Conservation (phyloP, 2,329 filamentous ascomycete species). For the Penicillium sp. region DNA sequence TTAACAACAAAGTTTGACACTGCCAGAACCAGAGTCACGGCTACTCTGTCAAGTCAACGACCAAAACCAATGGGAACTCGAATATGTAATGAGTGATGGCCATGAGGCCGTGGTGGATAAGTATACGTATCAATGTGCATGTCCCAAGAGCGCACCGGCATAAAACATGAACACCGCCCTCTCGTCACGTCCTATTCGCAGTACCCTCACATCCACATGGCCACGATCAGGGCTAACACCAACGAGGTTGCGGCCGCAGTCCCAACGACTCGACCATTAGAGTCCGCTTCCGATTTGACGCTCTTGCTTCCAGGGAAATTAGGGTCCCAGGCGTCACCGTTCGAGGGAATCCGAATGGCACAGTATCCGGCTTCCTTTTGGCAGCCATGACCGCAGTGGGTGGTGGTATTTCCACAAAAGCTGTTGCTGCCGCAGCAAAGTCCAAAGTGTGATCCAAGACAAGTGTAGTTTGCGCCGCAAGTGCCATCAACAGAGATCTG, state of each 20-base stretch:
- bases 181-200: not conserved
- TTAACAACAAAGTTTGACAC: not conserved
- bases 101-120: not conserved
- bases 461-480: conserved; percentile 38
- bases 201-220: conserved; percentile 21
- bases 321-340: conserved; percentile 24
- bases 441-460: conserved; percentile 37
- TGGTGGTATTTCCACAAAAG: conserved; percentile 34
- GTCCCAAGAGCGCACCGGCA: not conserved
- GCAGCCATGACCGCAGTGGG: conserved; percentile 36
- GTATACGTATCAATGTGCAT: conserved; percentile 13
- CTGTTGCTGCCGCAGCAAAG: conserved; percentile 34
- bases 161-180: not conserved
- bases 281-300: conserved; percentile 21
- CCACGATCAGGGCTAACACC: conserved; percentile 23
- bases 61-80: not conserved
- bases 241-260: conserved; percentile 24
- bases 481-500: conserved; percentile 35
- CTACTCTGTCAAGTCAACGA: not conserved
- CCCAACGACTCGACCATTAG: conserved; percentile 18
- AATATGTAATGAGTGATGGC: conserved; percentile 7
- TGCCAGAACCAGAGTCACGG: not conserved
- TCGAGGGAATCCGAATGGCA: conserved; percentile 18
- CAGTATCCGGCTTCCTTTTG: conserved; percentile 34
- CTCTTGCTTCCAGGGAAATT: conserved; percentile 6